These are phyloP conservation scores for Rhizopogon vesiculosus DNA, from an alignment of 768 basidiomycete genomes.

Conservation along the genomic window DNA sequence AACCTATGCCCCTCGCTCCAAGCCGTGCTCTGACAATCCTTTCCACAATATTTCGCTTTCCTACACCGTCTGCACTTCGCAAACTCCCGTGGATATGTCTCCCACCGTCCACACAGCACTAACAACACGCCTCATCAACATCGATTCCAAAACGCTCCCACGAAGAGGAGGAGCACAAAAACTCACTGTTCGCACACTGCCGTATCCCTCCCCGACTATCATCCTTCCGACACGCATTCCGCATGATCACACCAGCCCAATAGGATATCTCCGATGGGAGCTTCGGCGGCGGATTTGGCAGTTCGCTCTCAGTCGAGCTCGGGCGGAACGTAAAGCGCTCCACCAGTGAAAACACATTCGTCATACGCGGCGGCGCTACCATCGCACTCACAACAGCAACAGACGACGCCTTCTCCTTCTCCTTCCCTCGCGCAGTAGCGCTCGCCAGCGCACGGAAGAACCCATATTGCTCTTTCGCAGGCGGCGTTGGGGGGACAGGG, in stretches of 20 bases:
- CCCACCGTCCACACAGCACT: slow-evolving; percentile 97
- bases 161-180: background rate
- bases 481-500: slow-evolving; percentile 6
- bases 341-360: slow-evolving; percentile 94
- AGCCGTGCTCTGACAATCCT: slow-evolving; percentile 93
- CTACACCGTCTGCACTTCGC: slow-evolving; percentile 94
- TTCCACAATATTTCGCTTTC: slow-evolving; percentile 98
- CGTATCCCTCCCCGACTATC: slow-evolving; percentile 88
- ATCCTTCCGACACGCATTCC: slow-evolving; percentile 98
- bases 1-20: slow-evolving; percentile 97
- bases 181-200: slow-evolving; percentile 94
- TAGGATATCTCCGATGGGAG: slow-evolving; percentile 92
- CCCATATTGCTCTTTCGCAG: slow-evolving; percentile 29
- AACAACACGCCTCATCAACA: background rate
- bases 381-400: slow-evolving; percentile 19
- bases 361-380: slow-evolving; percentile 40
- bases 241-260: slow-evolving; percentile 99
- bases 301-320: slow-evolving; percentile 71
- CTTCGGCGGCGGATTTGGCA: slow-evolving; percentile 63
- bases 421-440: slow-evolving; percentile 43
- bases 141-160: background rate
- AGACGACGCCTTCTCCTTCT: slow-evolving; percentile 34
- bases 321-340: slow-evolving; percentile 96
- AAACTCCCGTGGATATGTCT: slow-evolving; percentile 88
- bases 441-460: slow-evolving; percentile 44